Base-by-base conservation (phyloP, 208 protist genomes). In the Trypanosomatidae sp. region DNA sequence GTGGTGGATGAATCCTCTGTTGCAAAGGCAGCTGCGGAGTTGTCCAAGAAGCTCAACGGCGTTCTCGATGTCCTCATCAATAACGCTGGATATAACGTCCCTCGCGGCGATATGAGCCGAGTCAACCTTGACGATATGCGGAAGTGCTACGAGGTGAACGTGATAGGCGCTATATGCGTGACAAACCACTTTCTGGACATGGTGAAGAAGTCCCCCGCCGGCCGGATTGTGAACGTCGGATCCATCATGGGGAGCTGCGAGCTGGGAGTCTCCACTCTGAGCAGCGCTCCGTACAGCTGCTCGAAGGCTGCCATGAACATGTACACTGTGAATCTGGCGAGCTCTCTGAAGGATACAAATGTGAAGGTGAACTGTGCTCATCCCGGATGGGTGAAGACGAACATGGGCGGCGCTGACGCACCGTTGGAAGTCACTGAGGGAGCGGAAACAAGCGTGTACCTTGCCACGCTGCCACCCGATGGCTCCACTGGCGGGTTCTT, bases 281-380 rank as follows among this genome's bases (percentile, higher is more conserved):
- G 68, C 10, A 66, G 58, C 17, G 73, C 68, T 17, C 69, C 85
- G 1, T 95, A 92, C 79, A 88, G 77, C 44, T 73, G 81, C 30
- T 89, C 84, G 30, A 95, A 92, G 79, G 79, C 90, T n/a, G 87
- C 88, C 30, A 73, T 95, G 46, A 95, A 95, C 77, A 91, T 92
- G 86, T 91, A 95, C 82, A 92, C 90, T n/a, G 81, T 84, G 66
- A 87, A 86, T 68, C 79, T 92, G 41, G 87, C 86, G 22, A 60
- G 77, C 43, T 79, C 85, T 43, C 77, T 92, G n/a, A 69, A 85
- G 64, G 76, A 81, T 36, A 88, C 82, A 3, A 80, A 77, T 1
- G 76, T 92, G 25, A 92, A 90, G 77, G 83, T 85, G 59, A 92
- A 92, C 76, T 78, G 76, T 17, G 90, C 74, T 8, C 84, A 95